Percentiles rank a stretch among this genome's conserved stretches.
These are phyloP conservation scores for Suillus decipiens DNA, from an alignment of 768 basidiomycete species.

Conservation along the genomic window DNA sequence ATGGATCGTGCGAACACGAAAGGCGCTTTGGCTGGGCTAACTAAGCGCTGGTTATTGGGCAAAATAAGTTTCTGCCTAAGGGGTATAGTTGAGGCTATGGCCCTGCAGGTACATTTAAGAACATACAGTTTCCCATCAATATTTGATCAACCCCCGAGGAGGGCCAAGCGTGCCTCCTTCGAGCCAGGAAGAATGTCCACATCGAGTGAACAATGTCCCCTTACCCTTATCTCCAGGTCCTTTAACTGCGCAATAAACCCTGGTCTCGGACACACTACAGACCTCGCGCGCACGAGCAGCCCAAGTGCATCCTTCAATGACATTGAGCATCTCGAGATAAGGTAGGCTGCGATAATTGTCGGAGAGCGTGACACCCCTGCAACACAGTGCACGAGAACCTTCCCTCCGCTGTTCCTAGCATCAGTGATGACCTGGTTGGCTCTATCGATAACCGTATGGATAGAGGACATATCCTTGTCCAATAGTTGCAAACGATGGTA, in stretches of 20 bases:
- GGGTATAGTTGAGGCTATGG: not conserved
- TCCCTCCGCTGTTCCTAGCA: constrained; percentile 32
- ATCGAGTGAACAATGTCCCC: constrained; percentile 32
- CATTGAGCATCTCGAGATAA: constrained; percentile 40
- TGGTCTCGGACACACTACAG: constrained; percentile 41
- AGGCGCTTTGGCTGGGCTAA: not conserved
- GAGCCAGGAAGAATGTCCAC: constrained; percentile 36
- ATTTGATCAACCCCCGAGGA: not conserved
- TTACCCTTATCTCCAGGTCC: constrained; percentile 14
- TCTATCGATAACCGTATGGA: constrained; percentile 16
- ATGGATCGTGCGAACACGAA: not conserved
- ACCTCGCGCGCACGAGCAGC: constrained; percentile 35
- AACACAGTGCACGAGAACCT: constrained; percentile 45
- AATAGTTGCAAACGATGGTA: constrained; percentile 42
- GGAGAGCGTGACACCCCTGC: constrained; percentile 51
- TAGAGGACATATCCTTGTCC: constrained; percentile 35
- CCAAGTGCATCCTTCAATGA: constrained; percentile 40
- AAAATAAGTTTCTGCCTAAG: not conserved
- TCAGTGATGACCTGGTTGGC: constrained; percentile 22
- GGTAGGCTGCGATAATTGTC: constrained; percentile 41
- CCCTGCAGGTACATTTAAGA: not conserved
- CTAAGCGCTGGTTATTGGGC: not conserved
- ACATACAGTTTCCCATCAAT: not conserved
- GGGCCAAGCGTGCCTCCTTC: constrained; percentile 2
- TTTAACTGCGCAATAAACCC: constrained; percentile 47